phyloP scores from a whole-genome alignment of 2,329 filamentous ascomycete species.

The Aphanoascus verrucosus region DNA sequence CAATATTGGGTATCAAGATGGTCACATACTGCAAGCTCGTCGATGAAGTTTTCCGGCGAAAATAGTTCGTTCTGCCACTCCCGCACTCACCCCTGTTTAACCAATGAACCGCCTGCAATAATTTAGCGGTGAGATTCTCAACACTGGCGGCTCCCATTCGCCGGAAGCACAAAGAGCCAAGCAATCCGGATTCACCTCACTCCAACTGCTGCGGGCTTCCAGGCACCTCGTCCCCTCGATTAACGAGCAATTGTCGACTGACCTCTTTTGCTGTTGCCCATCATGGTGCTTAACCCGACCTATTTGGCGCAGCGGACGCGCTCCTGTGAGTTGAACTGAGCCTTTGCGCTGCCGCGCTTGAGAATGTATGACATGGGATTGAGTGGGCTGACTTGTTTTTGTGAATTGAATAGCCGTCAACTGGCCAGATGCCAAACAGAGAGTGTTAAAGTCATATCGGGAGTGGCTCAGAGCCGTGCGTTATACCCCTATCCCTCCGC shows the following conservation, averaged over 20 bases:
- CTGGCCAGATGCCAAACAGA: conserved; percentile 76
- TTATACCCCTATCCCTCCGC: conserved; percentile 23
- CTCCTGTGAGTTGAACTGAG: conserved; percentile 52
- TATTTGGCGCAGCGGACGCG: conserved; percentile 75
- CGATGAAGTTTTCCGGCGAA: neutral
- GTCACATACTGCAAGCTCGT: neutral
- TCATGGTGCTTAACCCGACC: conserved; percentile 83
- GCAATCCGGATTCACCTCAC: conserved; percentile 3
- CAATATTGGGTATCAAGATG: neutral
- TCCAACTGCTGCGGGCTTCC: neutral
- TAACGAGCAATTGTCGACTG: neutral
- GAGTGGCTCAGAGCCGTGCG: conserved; percentile 94
- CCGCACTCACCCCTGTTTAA: neutral
- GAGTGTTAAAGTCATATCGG: conserved; percentile 82
- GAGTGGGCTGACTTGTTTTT: conserved; percentile 19
- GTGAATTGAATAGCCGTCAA: conserved; percentile 55
- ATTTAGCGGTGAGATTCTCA: conserved; percentile 6
- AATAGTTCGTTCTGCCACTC: neutral
- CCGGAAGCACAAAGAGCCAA: conserved; percentile 1
- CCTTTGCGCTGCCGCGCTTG: neutral
- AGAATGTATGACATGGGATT: conserved; percentile 6
- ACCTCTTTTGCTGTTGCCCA: conserved; percentile 22
- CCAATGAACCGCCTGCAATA: conserved; percentile 5
- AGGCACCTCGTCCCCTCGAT: neutral
- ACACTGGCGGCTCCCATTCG: conserved; percentile 1